phyloP scores from a whole-genome alignment of 768 basidiomycete genomes.

The Boletellus emodensis region DNA sequence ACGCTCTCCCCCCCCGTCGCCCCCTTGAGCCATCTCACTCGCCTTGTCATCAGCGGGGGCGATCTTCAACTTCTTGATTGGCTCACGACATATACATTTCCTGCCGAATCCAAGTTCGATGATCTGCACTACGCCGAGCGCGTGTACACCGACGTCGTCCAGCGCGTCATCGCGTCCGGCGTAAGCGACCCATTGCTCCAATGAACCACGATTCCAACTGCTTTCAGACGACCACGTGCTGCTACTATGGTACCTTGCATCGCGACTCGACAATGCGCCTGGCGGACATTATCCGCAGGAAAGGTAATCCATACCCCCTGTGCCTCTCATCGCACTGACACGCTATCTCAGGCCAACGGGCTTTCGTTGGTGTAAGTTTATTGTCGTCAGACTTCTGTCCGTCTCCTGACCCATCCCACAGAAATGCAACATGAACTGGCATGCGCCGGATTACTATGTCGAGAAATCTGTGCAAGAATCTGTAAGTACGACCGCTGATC shows the following conservation, averaged over 20 bases:
- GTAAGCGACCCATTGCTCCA: constrained; percentile 43
- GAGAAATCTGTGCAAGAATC: constrained; percentile 61
- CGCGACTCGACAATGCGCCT: constrained; percentile 75
- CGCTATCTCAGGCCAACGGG: constrained; percentile 61
- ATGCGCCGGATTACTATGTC: constrained; percentile 66
- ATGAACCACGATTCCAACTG: constrained; percentile 3
- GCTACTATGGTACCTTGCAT: constrained; percentile 86
- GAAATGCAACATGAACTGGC: constrained; percentile 48
- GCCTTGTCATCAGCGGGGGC: constrained; percentile 53
- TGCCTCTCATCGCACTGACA: constrained; percentile 6
- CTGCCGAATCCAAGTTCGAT: constrained; percentile 73
- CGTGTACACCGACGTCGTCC: constrained; percentile 69
- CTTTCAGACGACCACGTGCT: constrained; percentile 82
- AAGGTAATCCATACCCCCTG: constrained; percentile 39
- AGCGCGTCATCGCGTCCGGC: constrained; percentile 65
- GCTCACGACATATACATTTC: constrained; percentile 83
- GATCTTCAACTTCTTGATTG: constrained; percentile 87
- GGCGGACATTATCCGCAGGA: constrained; percentile 65
- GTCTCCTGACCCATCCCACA: constrained; percentile 11
- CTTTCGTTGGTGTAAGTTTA: constrained; percentile 73
- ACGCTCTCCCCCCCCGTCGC: not conserved
- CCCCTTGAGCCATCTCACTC: constrained; percentile 1
- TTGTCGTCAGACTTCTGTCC: not conserved
- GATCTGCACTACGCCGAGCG: constrained; percentile 65
- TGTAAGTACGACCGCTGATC: constrained; percentile 52